Evolutionary conservation across 352 stramenopile genomes (phyloP).

Genomic region (Phytophthora crassamura): DNA sequence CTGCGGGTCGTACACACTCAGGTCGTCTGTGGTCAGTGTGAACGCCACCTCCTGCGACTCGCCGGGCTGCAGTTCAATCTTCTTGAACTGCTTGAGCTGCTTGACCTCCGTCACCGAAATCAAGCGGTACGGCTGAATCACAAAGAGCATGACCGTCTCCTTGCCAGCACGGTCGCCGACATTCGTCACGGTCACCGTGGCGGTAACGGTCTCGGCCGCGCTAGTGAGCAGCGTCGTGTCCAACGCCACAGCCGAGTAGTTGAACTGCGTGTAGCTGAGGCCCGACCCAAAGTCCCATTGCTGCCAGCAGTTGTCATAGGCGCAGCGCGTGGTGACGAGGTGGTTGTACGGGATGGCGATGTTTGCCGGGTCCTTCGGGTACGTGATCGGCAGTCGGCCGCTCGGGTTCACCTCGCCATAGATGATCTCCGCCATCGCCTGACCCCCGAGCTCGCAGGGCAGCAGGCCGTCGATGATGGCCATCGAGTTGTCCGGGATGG

Average conservation of each 20-base stretch:
- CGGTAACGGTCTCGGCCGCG: slow-evolving; percentile 19
- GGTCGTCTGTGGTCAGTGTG: slow-evolving; percentile 43
- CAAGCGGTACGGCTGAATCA: slow-evolving; percentile 54
- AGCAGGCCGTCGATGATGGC: slow-evolving; percentile 82
- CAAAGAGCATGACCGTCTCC: slow-evolving; percentile 72
- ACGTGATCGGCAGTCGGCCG: slow-evolving; percentile 82
- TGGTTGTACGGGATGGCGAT: slow-evolving; percentile 78
- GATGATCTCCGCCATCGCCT: slow-evolving; percentile 84
- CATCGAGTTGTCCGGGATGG: slow-evolving; percentile 51
- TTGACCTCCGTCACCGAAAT: slow-evolving; percentile 70
- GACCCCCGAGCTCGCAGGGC: slow-evolving; percentile 73
- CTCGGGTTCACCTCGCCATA: slow-evolving; percentile 82
- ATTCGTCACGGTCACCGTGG: slow-evolving; percentile 67
- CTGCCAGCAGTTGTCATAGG: slow-evolving; percentile 47
- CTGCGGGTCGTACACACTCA: slow-evolving; percentile 38
- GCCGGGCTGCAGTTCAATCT: slow-evolving; percentile 52
- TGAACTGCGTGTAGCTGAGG: slow-evolving; percentile 73
- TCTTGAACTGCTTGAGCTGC: slow-evolving; percentile 70
- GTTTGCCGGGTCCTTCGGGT: slow-evolving; percentile 64
- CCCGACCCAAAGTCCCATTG: slow-evolving; percentile 75
- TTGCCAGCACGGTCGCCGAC: slow-evolving; percentile 49
- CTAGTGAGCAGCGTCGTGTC: slow-evolving; percentile 45
- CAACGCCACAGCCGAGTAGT: slow-evolving; percentile 51
- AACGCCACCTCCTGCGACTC: slow-evolving; percentile 34
- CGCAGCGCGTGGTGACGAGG: slow-evolving; percentile 54